Evolutionary conservation across 179 eudicot genomes (phyloP), one percentile per base, ranked within the genome.

Genomic region (Gypsophila paniculata): DNA sequence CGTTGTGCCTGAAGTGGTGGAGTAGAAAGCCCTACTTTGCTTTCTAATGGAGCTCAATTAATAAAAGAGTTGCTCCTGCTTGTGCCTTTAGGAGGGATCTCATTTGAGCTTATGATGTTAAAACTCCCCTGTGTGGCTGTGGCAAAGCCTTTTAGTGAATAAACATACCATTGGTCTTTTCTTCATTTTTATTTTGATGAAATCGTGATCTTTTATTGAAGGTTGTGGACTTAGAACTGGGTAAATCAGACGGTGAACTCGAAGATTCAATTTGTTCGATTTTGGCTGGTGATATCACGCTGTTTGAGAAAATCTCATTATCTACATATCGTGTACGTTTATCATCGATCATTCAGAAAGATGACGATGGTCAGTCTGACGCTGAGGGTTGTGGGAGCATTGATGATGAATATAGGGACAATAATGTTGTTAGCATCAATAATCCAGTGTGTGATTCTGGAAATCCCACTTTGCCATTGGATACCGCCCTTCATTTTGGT

Each of bases 231-330:
- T 82, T 95, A 80, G 82, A 87, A 81, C 86, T 85, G 63, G 84
- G 83, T 17, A 84, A 78, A 61, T 74, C 85, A 71, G 73, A 72
- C 25, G 76, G 78, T 74, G 88, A 89, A 75, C 76, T 89, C 21
- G 98, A 92, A 80, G 74, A 72, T 67, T 76, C 83, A 57, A 83
- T 95, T 75, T 82, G 86, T 79, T 78, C 91, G 42, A 79, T 83
- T 21, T 88, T 95, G 72, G 88, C 99, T 9, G 85, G 96, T 83
- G 98, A 95, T 74, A 89, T 95, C 61, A 87, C 96, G 36, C 76
- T 95, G 71, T 95, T 92, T 74, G 99, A 95, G 72, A 95, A 89
- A 79, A 90, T 95, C 9, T 93, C 96, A 32, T 70, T 76, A 65
- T 85, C 87, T 42, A 72, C 93, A 34, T 95, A 88, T 74, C 99